Percentiles rank a stretch among this genome's conserved stretches.
Evolutionary conservation across 208 protist genomes (phyloP).

Genomic region (Trypanosoma mega): DNA sequence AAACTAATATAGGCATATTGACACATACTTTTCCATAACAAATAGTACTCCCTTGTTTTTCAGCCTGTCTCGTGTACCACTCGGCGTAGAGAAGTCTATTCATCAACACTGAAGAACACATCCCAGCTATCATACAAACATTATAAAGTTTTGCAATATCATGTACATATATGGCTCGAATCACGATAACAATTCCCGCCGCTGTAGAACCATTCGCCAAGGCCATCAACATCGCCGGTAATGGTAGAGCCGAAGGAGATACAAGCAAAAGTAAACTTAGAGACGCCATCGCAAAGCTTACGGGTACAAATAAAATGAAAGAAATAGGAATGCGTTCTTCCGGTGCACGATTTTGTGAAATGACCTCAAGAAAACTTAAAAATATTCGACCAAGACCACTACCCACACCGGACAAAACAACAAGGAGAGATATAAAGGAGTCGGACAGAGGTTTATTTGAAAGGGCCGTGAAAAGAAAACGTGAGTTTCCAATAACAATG

Average conservation of each 20-base stretch:
- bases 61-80: slow-evolving; percentile 68
- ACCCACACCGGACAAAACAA: slow-evolving; percentile 28
- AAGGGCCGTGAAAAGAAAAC: slow-evolving; percentile 22
- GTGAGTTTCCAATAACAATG: slow-evolving; percentile 20
- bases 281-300: slow-evolving; percentile 7
- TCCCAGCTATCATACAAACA: slow-evolving; percentile 50
- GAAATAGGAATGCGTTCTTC: slow-evolving; percentile 30
- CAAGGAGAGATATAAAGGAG: slow-evolving; percentile 38
- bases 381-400: slow-evolving; percentile 33
- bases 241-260: slow-evolving; percentile 30
- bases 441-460: slow-evolving; percentile 16
- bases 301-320: slow-evolving; percentile 24
- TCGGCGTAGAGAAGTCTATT: slow-evolving; percentile 75
- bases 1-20: slow-evolving; percentile 20
- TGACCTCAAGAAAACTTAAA: slow-evolving; percentile 25
- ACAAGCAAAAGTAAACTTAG: slow-evolving; percentile 17
- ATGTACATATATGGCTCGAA: slow-evolving; percentile 71
- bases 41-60: slow-evolving; percentile 41
- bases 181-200: slow-evolving; percentile 67
- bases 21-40: slow-evolving; percentile 33
- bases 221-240: slow-evolving; percentile 63
- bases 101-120: slow-evolving; percentile 49
- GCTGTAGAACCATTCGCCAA: slow-evolving; percentile 66
- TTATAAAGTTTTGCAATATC: slow-evolving; percentile 84
- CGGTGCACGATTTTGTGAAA: slow-evolving; percentile 14